These are phyloP conservation scores for Ophiosphaerella narmari DNA, from an alignment of 2,329 filamentous ascomycete species.

Conservation along the genomic window DNA sequence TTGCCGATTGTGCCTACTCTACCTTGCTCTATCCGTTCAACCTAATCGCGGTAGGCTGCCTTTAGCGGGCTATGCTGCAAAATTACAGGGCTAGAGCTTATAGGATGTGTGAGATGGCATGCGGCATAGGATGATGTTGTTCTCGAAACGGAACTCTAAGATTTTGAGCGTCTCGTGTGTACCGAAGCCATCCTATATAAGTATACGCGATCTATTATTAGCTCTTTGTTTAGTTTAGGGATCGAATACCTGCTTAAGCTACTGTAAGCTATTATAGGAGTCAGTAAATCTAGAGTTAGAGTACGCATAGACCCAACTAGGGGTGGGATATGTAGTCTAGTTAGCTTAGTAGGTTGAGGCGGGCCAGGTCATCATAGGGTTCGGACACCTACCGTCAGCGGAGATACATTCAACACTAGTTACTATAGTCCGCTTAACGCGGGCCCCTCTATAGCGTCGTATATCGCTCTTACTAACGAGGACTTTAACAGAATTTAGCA, in stretches of 20 bases:
- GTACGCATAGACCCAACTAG: neutral
- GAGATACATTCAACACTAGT: conserved; percentile 17
- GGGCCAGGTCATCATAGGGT: conserved; percentile 20
- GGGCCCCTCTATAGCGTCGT: conserved; percentile 12
- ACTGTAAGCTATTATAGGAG: no score
- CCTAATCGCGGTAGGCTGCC: no score
- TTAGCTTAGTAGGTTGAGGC: neutral
- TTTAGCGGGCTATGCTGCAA: no score
- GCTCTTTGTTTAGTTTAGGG: no score
- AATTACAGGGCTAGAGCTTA: neutral
- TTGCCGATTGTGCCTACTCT: no score
- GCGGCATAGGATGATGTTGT: neutral
- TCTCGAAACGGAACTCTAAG: neutral
- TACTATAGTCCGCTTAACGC: conserved; percentile 20
- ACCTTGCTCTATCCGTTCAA: no score
- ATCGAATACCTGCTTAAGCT: no score
- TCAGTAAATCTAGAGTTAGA: no score
- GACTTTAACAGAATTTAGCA: no score
- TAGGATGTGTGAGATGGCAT: neutral
- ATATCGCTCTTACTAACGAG: no score
- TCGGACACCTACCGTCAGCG: conserved; percentile 19
- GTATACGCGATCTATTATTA: neutral
- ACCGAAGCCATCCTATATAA: neutral
- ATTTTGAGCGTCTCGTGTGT: neutral
- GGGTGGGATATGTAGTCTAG: no score